phyloP scores from a whole-genome alignment of 345 rosid species.

The Litchi chinensis region DNA sequence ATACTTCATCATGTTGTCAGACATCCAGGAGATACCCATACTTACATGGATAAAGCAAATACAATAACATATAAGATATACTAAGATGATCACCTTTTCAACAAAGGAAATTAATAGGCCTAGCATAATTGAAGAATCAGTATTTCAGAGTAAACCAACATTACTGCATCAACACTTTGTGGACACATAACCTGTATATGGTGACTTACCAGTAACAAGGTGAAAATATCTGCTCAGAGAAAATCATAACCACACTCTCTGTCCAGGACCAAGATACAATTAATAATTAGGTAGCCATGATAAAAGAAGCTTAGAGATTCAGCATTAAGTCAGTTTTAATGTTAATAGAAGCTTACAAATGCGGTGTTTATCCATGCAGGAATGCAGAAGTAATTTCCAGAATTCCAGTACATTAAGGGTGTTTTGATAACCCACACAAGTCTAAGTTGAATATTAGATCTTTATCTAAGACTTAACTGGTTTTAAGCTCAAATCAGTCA shows the following conservation, averaged over 20 bases:
- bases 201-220: neutral
- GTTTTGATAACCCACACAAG: neutral
- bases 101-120: neutral
- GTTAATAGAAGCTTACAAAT: neutral
- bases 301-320: too few relatives aligned
- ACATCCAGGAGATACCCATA: neutral
- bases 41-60: slow-evolving; percentile 3
- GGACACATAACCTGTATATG: too few relatives aligned
- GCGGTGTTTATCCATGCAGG: neutral
- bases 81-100: neutral
- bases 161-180: neutral
- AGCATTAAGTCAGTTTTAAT: neutral
- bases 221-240: neutral
- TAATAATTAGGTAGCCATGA: neutral
- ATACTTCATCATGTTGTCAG: neutral
- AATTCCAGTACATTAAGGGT: neutral
- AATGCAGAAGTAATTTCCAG: neutral
- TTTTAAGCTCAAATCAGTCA: neutral
- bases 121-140: neutral
- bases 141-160: neutral
- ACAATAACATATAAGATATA: neutral
- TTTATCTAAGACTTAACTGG: neutral
- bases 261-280: neutral
- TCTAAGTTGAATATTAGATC: neutral
- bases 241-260: neutral